phyloP scores from a whole-genome alignment of 2,329 filamentous ascomycete species.

The Ceratocystis alfenasii region DNA sequence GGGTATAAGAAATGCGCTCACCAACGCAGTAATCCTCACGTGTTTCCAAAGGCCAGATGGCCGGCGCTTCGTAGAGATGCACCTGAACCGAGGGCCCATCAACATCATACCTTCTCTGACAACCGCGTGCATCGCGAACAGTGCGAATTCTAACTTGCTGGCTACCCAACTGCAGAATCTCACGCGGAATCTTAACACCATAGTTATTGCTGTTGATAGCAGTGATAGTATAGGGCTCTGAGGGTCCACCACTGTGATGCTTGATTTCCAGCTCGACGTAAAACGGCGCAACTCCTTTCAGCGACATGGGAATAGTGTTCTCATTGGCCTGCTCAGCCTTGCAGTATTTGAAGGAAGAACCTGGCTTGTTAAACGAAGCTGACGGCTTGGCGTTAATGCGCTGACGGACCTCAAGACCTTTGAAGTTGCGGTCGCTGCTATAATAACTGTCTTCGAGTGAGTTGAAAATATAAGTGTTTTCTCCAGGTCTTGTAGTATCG shows the following conservation, averaged over 20 bases:
- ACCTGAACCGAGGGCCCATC: slow-evolving; percentile 72
- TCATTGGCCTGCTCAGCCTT: slow-evolving; percentile 69
- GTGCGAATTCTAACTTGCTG: slow-evolving; percentile 82
- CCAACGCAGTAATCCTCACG: slow-evolving; percentile 87
- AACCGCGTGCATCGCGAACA: slow-evolving; percentile 76
- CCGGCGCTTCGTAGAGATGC: slow-evolving; percentile 83
- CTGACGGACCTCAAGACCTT: slow-evolving; percentile 62
- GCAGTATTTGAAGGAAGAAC: slow-evolving; percentile 92
- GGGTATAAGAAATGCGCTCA: slow-evolving; percentile 81
- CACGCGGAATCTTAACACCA: slow-evolving; percentile 71
- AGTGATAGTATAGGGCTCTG: slow-evolving; percentile 70
- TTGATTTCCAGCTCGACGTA: slow-evolving; percentile 85
- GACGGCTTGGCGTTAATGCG: slow-evolving; percentile 72
- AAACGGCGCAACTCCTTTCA: slow-evolving; percentile 79
- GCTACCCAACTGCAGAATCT: slow-evolving; percentile 74
- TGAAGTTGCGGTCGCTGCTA: slow-evolving; percentile 55
- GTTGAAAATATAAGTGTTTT: slow-evolving; percentile 76
- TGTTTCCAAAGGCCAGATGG: slow-evolving; percentile 76
- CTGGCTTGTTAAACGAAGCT: slow-evolving; percentile 70
- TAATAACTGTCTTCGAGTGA: slow-evolving; percentile 79
- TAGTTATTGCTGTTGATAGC: slow-evolving; percentile 65
- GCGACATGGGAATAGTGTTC: slow-evolving; percentile 74
- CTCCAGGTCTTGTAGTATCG: slow-evolving; percentile 72
- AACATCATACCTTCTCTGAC: slow-evolving; percentile 63
- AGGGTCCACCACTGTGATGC: slow-evolving; percentile 67